phyloP scores from a whole-genome alignment of 495 filamentous ascomycete species.

The Jackrogersella minutella region DNA sequence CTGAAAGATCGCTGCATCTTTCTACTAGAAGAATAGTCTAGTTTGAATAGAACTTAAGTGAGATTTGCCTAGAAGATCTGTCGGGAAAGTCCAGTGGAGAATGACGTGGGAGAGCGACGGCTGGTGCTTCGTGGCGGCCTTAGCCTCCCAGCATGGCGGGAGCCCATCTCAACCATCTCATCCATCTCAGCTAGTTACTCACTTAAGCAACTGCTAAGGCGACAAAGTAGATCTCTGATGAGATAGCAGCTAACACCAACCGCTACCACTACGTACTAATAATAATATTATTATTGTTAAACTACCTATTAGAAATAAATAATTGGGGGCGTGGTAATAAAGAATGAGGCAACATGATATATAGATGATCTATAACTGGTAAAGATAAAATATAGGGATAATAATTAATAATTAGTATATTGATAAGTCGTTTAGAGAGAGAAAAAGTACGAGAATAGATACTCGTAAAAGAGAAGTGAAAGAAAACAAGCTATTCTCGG shows the following conservation, averaged over 20 bases:
- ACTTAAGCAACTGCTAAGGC: neutral
- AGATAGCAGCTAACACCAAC: neutral
- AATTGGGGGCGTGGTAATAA: conserved; percentile 5
- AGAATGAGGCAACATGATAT: no score
- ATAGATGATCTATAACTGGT: neutral
- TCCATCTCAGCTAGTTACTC: neutral
- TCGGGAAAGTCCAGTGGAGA: conserved; percentile 17
- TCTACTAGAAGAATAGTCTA: neutral
- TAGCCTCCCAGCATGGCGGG: conserved; percentile 5
- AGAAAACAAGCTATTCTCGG: conserved; percentile 20
- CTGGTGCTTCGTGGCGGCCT: conserved; percentile 18
- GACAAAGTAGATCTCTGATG: neutral
- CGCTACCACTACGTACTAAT: neutral
- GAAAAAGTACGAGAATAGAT: neutral
- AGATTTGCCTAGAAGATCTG: conserved; percentile 6
- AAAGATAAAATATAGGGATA: neutral
- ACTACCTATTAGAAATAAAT: conserved; percentile 9
- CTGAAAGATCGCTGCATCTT: conserved; percentile 3
- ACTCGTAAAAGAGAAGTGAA: conserved; percentile 9
- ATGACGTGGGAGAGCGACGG: conserved; percentile 17
- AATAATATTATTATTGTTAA: neutral
- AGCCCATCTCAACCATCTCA: conserved; percentile 5
- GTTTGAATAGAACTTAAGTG: neutral
- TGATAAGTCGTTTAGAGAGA: conserved; percentile 2
- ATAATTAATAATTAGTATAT: neutral